A percentile compares a stretch with the other conserved stretches of the same genome.
Conservation (phyloP, 1,284 basidiomycete genomes). For the Farysia itapuensis region DNA sequence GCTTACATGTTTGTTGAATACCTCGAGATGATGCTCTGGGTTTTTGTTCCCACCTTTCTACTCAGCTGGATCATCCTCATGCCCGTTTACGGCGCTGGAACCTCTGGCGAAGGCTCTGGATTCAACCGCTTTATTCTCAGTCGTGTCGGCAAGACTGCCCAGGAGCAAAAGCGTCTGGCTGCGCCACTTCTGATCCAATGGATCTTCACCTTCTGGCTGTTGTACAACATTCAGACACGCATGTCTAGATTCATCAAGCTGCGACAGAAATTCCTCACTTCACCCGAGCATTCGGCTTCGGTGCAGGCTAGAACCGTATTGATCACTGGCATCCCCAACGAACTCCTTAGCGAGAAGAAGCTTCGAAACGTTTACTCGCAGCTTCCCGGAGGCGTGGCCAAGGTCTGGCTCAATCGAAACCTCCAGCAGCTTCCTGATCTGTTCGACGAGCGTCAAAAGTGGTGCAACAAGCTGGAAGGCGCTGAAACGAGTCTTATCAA, state of each 20-base stretch:
- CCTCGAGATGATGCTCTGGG: constrained; percentile 73
- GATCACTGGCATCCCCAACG: constrained; percentile 82
- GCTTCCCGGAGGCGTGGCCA: constrained; percentile 80
- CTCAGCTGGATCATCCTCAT: constrained; percentile 65
- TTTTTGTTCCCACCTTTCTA: constrained; percentile 73
- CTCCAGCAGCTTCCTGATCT: constrained; percentile 80
- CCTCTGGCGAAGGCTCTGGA: constrained; percentile 64
- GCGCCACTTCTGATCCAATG: constrained; percentile 52
- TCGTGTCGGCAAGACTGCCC: constrained; percentile 62
- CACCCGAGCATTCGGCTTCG: constrained; percentile 70
- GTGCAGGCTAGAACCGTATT: constrained; percentile 85
- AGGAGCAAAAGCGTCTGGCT: constrained; percentile 48
- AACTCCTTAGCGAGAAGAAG: constrained; percentile 70
- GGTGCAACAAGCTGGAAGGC: constrained; percentile 77
- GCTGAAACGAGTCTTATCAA: constrained; percentile 77
- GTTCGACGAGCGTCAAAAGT: constrained; percentile 75
- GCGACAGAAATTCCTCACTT: constrained; percentile 82
- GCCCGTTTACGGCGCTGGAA: constrained; percentile 65
- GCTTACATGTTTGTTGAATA: constrained; percentile 92
- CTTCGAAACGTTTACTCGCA: constrained; percentile 71
- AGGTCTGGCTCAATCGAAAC: constrained; percentile 85
- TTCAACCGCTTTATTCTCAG: constrained; percentile 80
- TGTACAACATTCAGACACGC: constrained; percentile 77
- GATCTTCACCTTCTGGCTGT: constrained; percentile 68
- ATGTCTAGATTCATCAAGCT: constrained; percentile 77